Evolutionary conservation across 2,329 filamentous ascomycete genomes (phyloP), one percentile per base, ranked within the genome.

Genomic region (Clonostachys sp.): DNA sequence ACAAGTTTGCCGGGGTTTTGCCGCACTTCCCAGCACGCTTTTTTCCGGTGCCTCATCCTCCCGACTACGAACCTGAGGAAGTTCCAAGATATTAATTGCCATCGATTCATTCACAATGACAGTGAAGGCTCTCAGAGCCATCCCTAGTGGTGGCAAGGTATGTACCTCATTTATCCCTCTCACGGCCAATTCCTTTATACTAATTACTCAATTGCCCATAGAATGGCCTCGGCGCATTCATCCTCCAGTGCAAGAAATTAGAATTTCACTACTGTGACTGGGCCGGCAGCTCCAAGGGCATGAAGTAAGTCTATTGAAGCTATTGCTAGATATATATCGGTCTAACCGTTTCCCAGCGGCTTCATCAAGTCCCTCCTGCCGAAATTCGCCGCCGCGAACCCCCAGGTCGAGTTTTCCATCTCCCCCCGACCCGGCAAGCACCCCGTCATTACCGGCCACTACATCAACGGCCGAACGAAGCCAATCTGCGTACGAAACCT

Each of bases 251-350:
- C 83, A 95, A 90, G 77, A 88, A 86, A 64, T 77, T 99, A 67
- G 89, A 96, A 67, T 89, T 99, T 63, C 89, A 95, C 74, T 99
- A 96, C 75, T 97, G 94, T 76, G 91, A 97, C 78, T 91, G 87
- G 82, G 89, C 88, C 49, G 94, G 91, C 53, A 95, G 89, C 67
- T 97, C 92, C 36, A 83, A 75, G 61, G 94, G 94, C 63, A 96
- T 97, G 91, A 94, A 95, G 89, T 94, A 77, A 53, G 79, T 56
- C 41, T 42, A 39, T 24, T 13, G 8, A 34, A 43, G 17, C 12
- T 5, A 14, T 42, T 14, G 30, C 13, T 9, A 45, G 20, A 54
- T 30, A 30, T 30, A 2, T 8, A 30, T 10, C 2, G 4, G 10
- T 10, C 24, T 72, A 58, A 70, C 55, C 4, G 13, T 30, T 35